Evolutionary conservation across 2,329 filamentous ascomycete species (phyloP).

Genomic region (Botrytis aclada): DNA sequence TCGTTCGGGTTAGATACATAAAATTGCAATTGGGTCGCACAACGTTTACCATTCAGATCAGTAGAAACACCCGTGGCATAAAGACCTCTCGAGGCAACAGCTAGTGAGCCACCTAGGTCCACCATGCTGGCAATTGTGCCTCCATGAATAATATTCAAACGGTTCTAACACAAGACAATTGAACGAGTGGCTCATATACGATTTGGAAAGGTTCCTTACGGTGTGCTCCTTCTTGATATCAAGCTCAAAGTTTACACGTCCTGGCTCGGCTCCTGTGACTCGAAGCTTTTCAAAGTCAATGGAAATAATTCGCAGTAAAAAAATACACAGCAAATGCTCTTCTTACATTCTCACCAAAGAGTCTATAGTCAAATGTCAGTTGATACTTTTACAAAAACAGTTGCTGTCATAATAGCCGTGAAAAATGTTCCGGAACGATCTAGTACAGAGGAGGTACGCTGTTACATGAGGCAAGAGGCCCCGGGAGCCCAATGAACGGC

Average conservation of each 20-base stretch:
- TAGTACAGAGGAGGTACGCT: neutral
- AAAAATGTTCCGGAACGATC: neutral
- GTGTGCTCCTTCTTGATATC: constrained; percentile 73
- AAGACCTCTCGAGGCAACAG: constrained; percentile 61
- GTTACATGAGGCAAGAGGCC: neutral
- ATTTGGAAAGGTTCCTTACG: constrained; percentile 45
- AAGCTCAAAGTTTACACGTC: constrained; percentile 72
- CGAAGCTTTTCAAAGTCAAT: constrained; percentile 52
- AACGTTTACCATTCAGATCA: constrained; percentile 54
- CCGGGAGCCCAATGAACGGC: neutral
- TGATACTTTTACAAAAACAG: neutral
- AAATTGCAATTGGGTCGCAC: neutral
- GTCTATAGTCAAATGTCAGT: constrained; percentile 27
- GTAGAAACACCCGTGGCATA: constrained; percentile 64
- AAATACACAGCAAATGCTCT: neutral
- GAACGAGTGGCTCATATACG: neutral
- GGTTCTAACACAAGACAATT: constrained; percentile 53
- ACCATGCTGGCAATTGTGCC: constrained; percentile 77
- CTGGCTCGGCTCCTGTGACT: constrained; percentile 60
- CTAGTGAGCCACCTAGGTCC: constrained; percentile 62
- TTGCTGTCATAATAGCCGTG: neutral
- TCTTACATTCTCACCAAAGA: constrained; percentile 39
- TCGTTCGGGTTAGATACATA: neutral
- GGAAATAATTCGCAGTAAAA: neutral
- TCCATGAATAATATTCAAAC: constrained; percentile 72